A percentile compares a stretch with the other conserved stretches of the same genome.
Conservation (phyloP, 345 rosid genomes). For the Syzygium oleosum region DNA sequence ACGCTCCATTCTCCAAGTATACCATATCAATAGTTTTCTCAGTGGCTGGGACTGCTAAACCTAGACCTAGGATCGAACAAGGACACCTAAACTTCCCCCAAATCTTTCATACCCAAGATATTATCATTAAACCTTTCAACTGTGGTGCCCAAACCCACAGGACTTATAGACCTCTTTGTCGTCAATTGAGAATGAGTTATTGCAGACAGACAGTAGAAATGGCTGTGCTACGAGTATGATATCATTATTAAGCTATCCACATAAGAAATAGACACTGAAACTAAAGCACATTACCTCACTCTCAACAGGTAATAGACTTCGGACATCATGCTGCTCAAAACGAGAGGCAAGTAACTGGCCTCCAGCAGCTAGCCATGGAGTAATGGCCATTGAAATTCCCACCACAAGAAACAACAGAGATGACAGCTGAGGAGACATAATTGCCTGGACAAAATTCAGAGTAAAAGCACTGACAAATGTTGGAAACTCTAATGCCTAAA, state of each 20-base stretch:
- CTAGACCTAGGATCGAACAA: neutral
- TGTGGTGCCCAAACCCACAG: neutral
- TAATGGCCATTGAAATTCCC: slow-evolving; percentile 96
- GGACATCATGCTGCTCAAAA: slow-evolving; percentile 91
- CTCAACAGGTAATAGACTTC: slow-evolving; percentile 91
- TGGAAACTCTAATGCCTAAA: neutral
- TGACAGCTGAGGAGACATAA: slow-evolving; percentile 87
- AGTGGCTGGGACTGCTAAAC: neutral
- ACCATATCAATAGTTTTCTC: neutral
- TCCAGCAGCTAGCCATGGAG: slow-evolving; percentile 99
- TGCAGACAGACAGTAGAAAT: neutral
- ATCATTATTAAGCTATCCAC: neutral
- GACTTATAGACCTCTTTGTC: neutral
- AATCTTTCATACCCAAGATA: neutral
- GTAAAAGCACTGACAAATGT: neutral
- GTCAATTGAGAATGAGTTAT: neutral
- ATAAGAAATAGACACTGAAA: neutral
- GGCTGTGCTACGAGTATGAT: neutral
- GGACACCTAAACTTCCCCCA: neutral
- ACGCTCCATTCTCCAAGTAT: neutral
- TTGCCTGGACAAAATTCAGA: slow-evolving; percentile 50
- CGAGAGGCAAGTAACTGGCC: slow-evolving; percentile 96
- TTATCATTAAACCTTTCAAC: neutral
- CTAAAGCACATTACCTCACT: slow-evolving; percentile 62
- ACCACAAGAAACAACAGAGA: slow-evolving; percentile 93